phyloP scores from a whole-genome alignment of 176 grass and related monocot genomes.

The Carex cristatella region DNA sequence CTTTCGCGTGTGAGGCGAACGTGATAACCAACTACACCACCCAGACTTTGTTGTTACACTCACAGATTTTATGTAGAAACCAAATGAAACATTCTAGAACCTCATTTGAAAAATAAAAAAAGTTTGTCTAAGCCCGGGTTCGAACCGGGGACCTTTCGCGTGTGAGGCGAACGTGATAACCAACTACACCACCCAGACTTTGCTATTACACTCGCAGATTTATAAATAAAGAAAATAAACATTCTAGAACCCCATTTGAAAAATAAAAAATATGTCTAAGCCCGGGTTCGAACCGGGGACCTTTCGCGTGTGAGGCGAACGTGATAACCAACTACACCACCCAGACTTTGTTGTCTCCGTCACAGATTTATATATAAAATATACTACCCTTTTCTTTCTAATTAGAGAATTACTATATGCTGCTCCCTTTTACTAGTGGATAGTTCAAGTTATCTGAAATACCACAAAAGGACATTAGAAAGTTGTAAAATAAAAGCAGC shows the following conservation, averaged over 20 bases:
- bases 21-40: slow-evolving; percentile 51
- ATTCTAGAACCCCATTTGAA: background rate
- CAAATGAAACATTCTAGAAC: background rate
- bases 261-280: slow-evolving; percentile 18
- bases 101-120: background rate
- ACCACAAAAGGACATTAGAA: no score
- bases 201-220: background rate
- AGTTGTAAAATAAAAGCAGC: no score
- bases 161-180: slow-evolving; percentile 45
- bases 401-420: no score
- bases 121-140: slow-evolving; percentile 34
- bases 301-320: slow-evolving; percentile 40
- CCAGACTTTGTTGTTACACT: background rate
- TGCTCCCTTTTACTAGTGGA: no score
- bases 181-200: slow-evolving; percentile 42
- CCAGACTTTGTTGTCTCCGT: background rate
- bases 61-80: no score
- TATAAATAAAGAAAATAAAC: no score
- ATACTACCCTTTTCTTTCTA: no score
- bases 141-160: slow-evolving; percentile 41
- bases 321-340: slow-evolving; percentile 51
- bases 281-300: slow-evolving; percentile 43
- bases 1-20: slow-evolving; percentile 40
- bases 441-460: no score
- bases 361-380: no score